Evolutionary conservation across 768 basidiomycete genomes (phyloP), one percentile per base, ranked within the genome.

Genomic region (Trichaptum fuscoviolaceum): DNA sequence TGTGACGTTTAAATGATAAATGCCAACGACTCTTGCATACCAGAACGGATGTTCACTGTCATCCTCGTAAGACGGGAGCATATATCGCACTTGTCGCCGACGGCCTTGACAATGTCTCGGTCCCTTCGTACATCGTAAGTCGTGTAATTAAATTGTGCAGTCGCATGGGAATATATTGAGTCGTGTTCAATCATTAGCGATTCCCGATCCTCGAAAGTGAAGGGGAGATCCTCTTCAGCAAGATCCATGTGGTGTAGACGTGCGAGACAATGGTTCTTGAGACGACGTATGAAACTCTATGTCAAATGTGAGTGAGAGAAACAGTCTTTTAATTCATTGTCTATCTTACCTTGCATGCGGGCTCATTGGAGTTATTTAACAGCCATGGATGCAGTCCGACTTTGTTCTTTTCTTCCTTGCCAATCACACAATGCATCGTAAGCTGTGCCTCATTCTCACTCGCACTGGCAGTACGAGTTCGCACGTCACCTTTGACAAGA

Each of bases 61-160:
- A 10, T 42, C 63, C 0, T 71, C 73, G 0, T 73, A 71, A 58
- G 72, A 69, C 0, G 64, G 67, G 7, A 79, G 71, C 73, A 79
- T 81, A 20, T 63, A 36, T 82, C 72, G 0, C 73, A 42, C 10
- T 80, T 74, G 0, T 72, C 78, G 0, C 69, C 59, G 42, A 20
- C 2, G 10, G 78, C 76, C 59, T 83, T 82, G 64, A 84, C 70
- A 0, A 73, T 67, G 66, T 85, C 82, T 66, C 83, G 80, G 2
- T 69, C 71, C 0, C 78, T 72, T 18, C 77, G 75, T 18, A 80
- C 42, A 69, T 84, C 78, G 69, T 83, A 84, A 0, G 78, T 80
- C 0, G 81, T 82, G 68, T 79, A 81, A 68, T 80, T 78, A 62
- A 82, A 61, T 0, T 73, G 74, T 3, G 80, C 12, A 2, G n/a